Base-by-base conservation (phyloP, 2,329 filamentous ascomycete genomes). In the Penicillium sp. region DNA sequence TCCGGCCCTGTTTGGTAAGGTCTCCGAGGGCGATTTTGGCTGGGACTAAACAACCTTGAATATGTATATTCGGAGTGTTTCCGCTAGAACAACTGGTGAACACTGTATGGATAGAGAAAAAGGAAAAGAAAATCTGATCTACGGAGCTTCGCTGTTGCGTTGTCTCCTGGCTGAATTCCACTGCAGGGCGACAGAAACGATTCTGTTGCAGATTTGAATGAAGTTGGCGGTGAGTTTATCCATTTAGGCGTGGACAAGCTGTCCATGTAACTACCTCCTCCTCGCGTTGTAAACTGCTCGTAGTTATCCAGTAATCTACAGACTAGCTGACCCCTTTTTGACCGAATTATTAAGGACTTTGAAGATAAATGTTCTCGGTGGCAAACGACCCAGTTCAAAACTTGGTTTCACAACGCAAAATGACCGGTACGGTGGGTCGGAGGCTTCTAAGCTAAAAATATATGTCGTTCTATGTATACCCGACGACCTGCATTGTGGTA, bases 211-310 rank as follows among this genome's bases (percentile, higher is more conserved):
- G 7, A 54, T n/a, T 22, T 14, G 31, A 5, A 5, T 4, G 38
- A 34, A 41, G 17, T 35, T 55, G 45, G 61, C 59, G 59, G 57
- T 59, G 56, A 59, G 41, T n/a, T n/a, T 52, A 17, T 53, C 25
- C 28, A 12, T 42, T 3, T n/a, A 31, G 4, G 38, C 43, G 25
- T 28, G 25, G 25, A 28, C 25, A 28, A 28, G 6, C 25, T 28
- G 6, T 28, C 6, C 25, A 7, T 28, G 5, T 28, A 28, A 28
- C 25, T 28, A 28, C 6, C 6, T 49, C 49, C 59, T 62, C 60
- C 60, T 62, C 28, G 53, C 60, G 50, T 62, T 20, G 12, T 31
- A 31, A 31, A 31, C 31, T 3, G 7, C 8, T 8, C 31, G 31
- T 31, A 31, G 5, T 8, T 8, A 31, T 31, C 22, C 22, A 22